phyloP scores from a whole-genome alignment of 768 basidiomycete genomes.

The Termitomyces sp. region DNA sequence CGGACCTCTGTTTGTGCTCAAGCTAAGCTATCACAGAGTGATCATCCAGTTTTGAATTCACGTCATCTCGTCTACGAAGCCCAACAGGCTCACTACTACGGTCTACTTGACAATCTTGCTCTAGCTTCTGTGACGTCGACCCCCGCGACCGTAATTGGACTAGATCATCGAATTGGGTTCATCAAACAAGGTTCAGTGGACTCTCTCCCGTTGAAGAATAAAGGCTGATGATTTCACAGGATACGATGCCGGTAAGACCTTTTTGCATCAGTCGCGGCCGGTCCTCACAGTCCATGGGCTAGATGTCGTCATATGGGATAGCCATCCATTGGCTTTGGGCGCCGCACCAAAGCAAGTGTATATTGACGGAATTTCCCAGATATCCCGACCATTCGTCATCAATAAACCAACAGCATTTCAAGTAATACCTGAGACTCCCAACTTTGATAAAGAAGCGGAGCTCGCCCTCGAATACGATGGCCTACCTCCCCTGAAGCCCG shows the following conservation, averaged over 20 bases:
- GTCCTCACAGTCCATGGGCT: neutral
- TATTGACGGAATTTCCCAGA: conserved; percentile 84
- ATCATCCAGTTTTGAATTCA: conserved; percentile 62
- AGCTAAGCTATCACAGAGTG: conserved; percentile 38
- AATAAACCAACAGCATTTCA: conserved; percentile 47
- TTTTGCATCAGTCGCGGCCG: neutral
- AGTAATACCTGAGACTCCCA: conserved; percentile 49
- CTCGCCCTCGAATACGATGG: conserved; percentile 64
- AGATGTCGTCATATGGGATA: conserved; percentile 83
- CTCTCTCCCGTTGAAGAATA: neutral
- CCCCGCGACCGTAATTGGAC: conserved; percentile 68
- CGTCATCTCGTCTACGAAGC: conserved; percentile 81
- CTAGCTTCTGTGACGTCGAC: conserved; percentile 71
- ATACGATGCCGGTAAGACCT: conserved; percentile 65
- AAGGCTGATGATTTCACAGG: conserved; percentile 30
- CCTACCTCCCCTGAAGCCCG: conserved; percentile 60
- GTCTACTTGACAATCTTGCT: conserved; percentile 63
- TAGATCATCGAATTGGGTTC: conserved; percentile 77
- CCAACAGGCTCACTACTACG: conserved; percentile 79
- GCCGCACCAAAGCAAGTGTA: conserved; percentile 84
- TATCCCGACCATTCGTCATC: conserved; percentile 39
- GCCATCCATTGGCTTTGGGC: conserved; percentile 78
- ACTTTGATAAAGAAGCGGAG: conserved; percentile 64
- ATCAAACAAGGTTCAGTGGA: conserved; percentile 52
- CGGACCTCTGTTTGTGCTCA: neutral